phyloP scores from a whole-genome alignment of 2,329 filamentous ascomycete species.

The Raffaelea arxii region DNA sequence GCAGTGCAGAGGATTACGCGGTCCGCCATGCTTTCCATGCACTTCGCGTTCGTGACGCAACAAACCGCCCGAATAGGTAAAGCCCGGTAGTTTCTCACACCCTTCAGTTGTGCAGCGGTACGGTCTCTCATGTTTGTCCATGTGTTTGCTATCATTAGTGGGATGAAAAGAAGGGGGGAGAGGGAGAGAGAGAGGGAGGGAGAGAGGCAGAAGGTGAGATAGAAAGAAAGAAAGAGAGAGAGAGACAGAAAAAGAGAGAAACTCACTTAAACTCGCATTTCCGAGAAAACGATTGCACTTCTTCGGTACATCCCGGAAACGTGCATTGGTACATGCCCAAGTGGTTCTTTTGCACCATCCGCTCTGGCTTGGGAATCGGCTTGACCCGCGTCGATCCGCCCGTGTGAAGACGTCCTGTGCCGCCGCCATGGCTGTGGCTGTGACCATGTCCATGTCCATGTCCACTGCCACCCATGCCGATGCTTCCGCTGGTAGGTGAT shows the following conservation, averaged over 20 bases:
- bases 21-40: constrained; percentile 80
- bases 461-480: too few relatives aligned
- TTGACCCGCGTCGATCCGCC: constrained; percentile 30
- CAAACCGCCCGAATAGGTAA: constrained; percentile 89
- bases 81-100: constrained; percentile 85
- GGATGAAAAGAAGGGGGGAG: neutral
- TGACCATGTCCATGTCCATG: neutral
- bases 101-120: constrained; percentile 77
- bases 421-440: neutral
- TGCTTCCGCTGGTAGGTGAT: constrained; percentile 4
- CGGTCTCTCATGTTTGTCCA: constrained; percentile 94
- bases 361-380: constrained; percentile 49
- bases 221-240: neutral
- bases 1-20: constrained; percentile 79
- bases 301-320: constrained; percentile 57
- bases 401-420: neutral
- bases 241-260: neutral
- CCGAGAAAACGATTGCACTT: constrained; percentile 58
- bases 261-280: constrained; percentile 94
- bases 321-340: constrained; percentile 73
- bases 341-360: constrained; percentile 49
- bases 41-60: constrained; percentile 88
- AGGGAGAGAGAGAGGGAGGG: neutral
- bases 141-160: constrained; percentile 64
- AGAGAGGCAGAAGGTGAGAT: neutral